Percentiles rank a stretch among this genome's conserved stretches.
Conservation (phyloP, 108 stramenopile genomes). For the Nitzschia inconspicua region DNA sequence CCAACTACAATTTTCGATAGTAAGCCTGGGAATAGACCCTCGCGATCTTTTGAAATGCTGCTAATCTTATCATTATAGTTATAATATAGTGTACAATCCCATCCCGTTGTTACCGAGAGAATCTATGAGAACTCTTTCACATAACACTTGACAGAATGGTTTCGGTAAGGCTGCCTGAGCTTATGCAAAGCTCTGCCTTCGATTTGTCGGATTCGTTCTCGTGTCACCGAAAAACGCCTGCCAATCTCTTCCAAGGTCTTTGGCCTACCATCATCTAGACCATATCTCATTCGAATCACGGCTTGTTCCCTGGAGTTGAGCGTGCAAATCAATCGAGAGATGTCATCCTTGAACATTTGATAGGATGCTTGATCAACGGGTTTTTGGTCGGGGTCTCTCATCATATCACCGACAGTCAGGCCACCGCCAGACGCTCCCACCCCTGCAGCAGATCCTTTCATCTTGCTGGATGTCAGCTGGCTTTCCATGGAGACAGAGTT, state of each 20-base stretch:
- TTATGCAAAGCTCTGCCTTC: constrained; percentile 95
- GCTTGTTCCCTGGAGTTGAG: constrained; percentile 88
- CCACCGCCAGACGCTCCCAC: constrained; percentile 55
- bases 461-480: constrained; percentile 56
- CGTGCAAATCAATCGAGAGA: constrained; percentile 78
- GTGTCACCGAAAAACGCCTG: constrained; percentile 73
- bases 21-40: neutral
- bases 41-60: neutral
- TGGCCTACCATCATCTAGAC: constrained; percentile 87
- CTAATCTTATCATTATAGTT: neutral
- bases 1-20: neutral
- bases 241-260: constrained; percentile 95
- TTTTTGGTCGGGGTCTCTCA: constrained; percentile 75
- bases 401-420: constrained; percentile 63
- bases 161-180: constrained; percentile 89
- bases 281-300: constrained; percentile 94
- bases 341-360: constrained; percentile 81
- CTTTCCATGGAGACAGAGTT: constrained; percentile 78
- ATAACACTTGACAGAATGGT: constrained; percentile 86
- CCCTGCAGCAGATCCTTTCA: constrained; percentile 78
- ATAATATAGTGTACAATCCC: neutral
- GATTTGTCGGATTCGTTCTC: constrained; percentile 95
- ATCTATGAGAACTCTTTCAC: constrained; percentile 63
- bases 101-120: neutral
- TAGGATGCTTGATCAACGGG: constrained; percentile 78